Base-by-base conservation (phyloP, 805 yeast genomes). In the Candida ulmi region DNA sequence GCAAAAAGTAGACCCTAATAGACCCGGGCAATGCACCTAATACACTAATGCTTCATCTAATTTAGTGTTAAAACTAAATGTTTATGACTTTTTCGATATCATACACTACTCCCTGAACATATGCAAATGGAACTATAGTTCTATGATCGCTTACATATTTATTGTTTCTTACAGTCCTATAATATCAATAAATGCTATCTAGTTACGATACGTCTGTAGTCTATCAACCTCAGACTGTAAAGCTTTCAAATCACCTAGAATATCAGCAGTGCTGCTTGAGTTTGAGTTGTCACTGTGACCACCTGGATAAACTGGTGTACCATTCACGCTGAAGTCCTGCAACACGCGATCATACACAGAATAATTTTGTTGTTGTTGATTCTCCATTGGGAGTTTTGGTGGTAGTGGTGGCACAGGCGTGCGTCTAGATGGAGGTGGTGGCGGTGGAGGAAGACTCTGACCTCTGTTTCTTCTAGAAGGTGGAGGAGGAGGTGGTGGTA, bases 151-250 rank as follows among this genome's bases (percentile, higher is more conserved):
- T n/a, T 21, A 21, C 24, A 21, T 21, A 21, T 21, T 21, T 21
- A 7, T 7, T 21, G 6, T 21, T 9, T 7, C 9, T 6, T 7
- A 21, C 6, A 21, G 9, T 21, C 24, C 24, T 21, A 9, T 21
- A 26, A 6, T 26, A 26, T 12, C 6, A 8, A 12, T 13, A 26
- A 26, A 9, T 12, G 15, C n/a, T 26, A 26, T 26, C 31, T 26
- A 41, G 8, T 34, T 17, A 13, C 33, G 43, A 13, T 32, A 34
- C 15, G 36, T 33, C 26, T 62, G 62, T 28, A 82, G 62, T 38
- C 71, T 68, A 49, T 83, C 83, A 17, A 83, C 87, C 56, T 83
- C 88, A 28, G 71, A 80, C 50, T 82, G 87, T 35, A 83, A 65
- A 8, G 82, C 82, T 51, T 72, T 73, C 41, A 83, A 63, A 52